Percentiles rank a stretch among this genome's conserved stretches.
Conservation (phyloP, 257 asterid species). For the Fraxinus quadrangulata region DNA sequence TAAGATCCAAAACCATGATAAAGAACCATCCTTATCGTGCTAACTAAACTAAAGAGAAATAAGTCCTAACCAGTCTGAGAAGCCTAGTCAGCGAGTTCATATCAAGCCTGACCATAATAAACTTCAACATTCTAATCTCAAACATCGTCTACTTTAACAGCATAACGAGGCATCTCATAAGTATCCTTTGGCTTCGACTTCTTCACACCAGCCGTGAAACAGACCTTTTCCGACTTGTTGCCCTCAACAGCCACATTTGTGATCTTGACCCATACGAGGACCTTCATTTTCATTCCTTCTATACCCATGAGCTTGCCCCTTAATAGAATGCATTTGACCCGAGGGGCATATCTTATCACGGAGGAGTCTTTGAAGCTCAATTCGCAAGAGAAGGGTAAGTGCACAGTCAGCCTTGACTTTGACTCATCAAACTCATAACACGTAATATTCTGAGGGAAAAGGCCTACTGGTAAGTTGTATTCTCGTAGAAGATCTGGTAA, state of each 20-base stretch:
- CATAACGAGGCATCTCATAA: constrained; percentile 58
- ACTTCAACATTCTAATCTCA: constrained; percentile 33
- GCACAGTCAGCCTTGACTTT: constrained; percentile 57
- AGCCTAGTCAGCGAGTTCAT: not conserved
- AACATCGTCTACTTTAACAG: constrained; percentile 54
- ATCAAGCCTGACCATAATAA: not conserved
- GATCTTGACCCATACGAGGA: constrained; percentile 79
- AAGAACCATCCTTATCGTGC: not conserved
- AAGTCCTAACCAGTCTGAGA: not conserved
- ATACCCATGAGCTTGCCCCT: constrained; percentile 70
- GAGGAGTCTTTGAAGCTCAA: constrained; percentile 76
- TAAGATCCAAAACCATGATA: not conserved
- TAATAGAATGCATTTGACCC: constrained; percentile 70
- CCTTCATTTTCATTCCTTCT: constrained; percentile 84
- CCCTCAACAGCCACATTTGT: constrained; percentile 64
- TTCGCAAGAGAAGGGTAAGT: constrained; percentile 77
- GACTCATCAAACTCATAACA: constrained; percentile 66
- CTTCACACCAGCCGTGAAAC: constrained; percentile 79
- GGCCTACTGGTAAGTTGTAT: constrained; percentile 67
- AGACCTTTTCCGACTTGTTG: constrained; percentile 59
- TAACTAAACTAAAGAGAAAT: not conserved
- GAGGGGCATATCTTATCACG: constrained; percentile 49
- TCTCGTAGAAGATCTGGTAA: constrained; percentile 69
- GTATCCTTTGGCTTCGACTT: constrained; percentile 71
- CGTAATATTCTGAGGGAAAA: constrained; percentile 66